Evolutionary conservation across 352 stramenopile genomes (phyloP), one percentile per base, ranked within the genome.

Genomic region (Lagenidium giganteum): DNA sequence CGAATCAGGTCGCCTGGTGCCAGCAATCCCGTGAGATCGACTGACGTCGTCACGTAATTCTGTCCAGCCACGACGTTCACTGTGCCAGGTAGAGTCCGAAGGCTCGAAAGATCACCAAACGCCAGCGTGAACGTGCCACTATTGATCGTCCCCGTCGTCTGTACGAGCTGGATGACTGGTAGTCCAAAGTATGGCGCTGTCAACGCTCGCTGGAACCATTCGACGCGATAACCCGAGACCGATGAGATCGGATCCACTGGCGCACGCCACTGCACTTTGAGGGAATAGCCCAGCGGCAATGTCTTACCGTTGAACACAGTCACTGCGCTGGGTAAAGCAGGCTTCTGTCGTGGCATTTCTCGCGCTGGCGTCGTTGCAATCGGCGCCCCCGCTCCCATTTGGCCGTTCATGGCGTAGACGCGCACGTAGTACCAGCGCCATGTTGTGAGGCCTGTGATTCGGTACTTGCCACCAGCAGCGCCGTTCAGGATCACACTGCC

Each of bases 21-120:
- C 11, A 98, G 47, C 21, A 87, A 52, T n/a, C 83, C 70, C 18
- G 91, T 96, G 21, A 97, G 62, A 49, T 98, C 93, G 2, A 59
- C 39, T 8, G 83, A 79, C 1, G 87, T 97, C n/a, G 80, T 73
- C 8, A 97, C 38, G 25, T 70, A 89, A 1, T 54, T 26, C 18
- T 78, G 58, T 5, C 68, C 58, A 7, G 86, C 43, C 0, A 89
- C 70, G 18, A 78, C 75, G 35, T 61, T 63, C 4, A 83, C 51
- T 1, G 62, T 66, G 8, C 78, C 81, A 3, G 78, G 78, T 5
- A 93, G 52, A 22, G 50, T 33, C 14, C 54, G 56, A 26, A 13
- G 37, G 17, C 3, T 25, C 16, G 22, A 34, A 5, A 40, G 35
- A 18, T 70, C 55, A 3, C 64, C 76, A 49, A 91, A 87, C 0